A percentile compares a stretch with the other conserved stretches of the same genome.
Evolutionary conservation across 108 stramenopile genomes (phyloP).

Genomic region (Stephanodiscus triporus): DNA sequence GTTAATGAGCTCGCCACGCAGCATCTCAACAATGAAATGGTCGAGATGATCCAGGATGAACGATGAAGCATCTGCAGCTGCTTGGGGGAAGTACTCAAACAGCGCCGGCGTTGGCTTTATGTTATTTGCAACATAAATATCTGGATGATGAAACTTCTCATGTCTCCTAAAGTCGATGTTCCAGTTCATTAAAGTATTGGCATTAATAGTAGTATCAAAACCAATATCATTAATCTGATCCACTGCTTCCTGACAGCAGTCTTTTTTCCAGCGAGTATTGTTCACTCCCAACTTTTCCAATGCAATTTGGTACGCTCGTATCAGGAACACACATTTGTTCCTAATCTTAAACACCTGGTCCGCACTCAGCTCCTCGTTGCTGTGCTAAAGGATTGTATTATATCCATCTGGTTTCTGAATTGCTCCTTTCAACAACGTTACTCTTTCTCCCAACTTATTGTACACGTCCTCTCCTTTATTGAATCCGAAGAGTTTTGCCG

Average conservation of each 20-base stretch:
- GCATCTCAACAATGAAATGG: neutral
- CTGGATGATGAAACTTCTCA: neutral
- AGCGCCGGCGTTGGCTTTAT: neutral
- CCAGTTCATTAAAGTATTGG: neutral
- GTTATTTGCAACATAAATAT: neutral
- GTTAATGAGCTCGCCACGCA: neutral
- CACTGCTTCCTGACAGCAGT: neutral
- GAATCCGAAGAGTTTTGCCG: neutral
- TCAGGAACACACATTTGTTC: neutral
- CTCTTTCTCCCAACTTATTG: neutral
- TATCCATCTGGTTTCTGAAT: neutral
- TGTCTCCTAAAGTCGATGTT: neutral
- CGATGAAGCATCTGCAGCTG: neutral
- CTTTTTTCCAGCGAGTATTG: neutral
- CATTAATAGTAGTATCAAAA: neutral
- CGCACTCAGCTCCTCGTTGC: neutral
- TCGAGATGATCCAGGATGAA: slow-evolving; percentile 1
- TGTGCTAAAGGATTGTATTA: neutral
- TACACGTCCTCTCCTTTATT: neutral
- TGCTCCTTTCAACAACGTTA: neutral
- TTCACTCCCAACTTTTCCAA: neutral
- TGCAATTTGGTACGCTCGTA: neutral
- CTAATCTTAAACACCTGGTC: slow-evolving; percentile 1
- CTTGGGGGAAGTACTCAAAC: slow-evolving; percentile 4
- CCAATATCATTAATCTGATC: neutral